Evolutionary conservation across 2,329 filamentous ascomycete genomes (phyloP).

Genomic region (Fusarium nanum): DNA sequence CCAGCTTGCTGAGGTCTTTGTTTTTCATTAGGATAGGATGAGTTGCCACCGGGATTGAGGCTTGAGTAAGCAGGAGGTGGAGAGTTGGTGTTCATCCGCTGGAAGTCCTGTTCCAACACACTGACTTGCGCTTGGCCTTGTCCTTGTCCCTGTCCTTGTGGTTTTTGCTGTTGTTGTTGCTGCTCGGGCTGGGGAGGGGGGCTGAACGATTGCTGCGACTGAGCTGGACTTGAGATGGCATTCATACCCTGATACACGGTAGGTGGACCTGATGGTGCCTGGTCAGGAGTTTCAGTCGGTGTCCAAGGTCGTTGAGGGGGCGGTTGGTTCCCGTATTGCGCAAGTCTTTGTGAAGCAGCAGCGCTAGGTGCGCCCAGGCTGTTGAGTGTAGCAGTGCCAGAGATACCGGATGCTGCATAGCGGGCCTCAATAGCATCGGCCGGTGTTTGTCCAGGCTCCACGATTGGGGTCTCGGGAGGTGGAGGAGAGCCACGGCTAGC

Average conservation of each 20-base stretch:
- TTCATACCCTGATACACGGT: conserved; percentile 90
- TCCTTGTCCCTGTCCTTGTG: conserved; percentile 50
- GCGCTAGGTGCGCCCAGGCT: conserved; percentile 78
- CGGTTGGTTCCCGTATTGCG: conserved; percentile 74
- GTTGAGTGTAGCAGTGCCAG: conserved; percentile 83
- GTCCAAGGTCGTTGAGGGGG: conserved; percentile 80
- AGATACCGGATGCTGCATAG: conserved; percentile 91
- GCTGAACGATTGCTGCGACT: conserved; percentile 47
- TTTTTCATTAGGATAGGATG: conserved; percentile 85
- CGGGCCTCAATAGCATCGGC: conserved; percentile 88
- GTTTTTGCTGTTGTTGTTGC: conserved; percentile 19
- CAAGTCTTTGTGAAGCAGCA: conserved; percentile 82
- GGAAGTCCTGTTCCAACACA: conserved; percentile 87
- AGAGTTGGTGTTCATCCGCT: conserved; percentile 82
- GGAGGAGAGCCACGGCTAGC: conserved; percentile 93
- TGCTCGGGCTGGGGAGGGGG: conserved; percentile 57
- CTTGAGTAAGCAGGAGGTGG: conserved; percentile 97
- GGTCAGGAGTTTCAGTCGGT: conserved; percentile 88
- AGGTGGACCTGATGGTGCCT: conserved; percentile 87
- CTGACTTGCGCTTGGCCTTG: conserved; percentile 64
- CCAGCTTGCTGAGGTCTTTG: conserved; percentile 60
- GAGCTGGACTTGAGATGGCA: conserved; percentile 68
- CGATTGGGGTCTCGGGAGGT: conserved; percentile 90
- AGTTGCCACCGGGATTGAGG: conserved; percentile 65
- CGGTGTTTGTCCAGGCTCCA: conserved; percentile 76